Evolutionary conservation across 352 stramenopile genomes (phyloP), one percentile per base, ranked within the genome.

Genomic region (Halophytophthora batemanensis): DNA sequence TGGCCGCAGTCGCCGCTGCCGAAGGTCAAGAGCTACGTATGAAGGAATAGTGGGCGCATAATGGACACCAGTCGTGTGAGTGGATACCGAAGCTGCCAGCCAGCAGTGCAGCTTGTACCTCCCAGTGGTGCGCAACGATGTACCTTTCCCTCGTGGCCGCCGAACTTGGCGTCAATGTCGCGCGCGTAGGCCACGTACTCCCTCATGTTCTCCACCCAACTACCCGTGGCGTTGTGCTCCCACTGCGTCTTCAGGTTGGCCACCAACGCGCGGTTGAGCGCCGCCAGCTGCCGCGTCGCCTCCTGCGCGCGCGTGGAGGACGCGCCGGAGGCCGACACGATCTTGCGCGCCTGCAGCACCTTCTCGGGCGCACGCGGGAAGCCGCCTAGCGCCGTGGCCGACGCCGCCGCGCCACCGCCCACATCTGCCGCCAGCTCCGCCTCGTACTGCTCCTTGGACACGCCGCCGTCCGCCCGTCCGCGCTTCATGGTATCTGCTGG

Each of bases 1-100:
- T 98, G 93, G 14, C 82, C 88, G 56, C 86, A 96, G 60, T 98
- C 93, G n/a, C 92, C 93, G 44, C 70, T 90, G 29, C 93, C 93
- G 50, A 97, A 98, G 5, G 80, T 92, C 38, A 96, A 52, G 14
- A 59, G 18, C 50, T 58, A 37, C 21, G 11, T 13, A 14, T 13
- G 11, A 6, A 38, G 25, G 25, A 51, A 19, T 1, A 11, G 11
- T 4, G 37, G 3, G n/a, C n/a, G n/a, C n/a, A n/a, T n/a, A n/a
- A n/a, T n/a, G n/a, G n/a, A n/a, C n/a, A n/a, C n/a, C n/a, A n/a
- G n/a, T n/a, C n/a, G n/a, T n/a, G n/a, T n/a, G n/a, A n/a, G n/a
- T n/a, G n/a, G n/a, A n/a, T n/a, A n/a, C n/a, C n/a, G n/a, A 22
- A 25, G 7, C 10, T 18, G 11, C 14, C 77, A 36, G 21, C 61